Percentiles rank a stretch among this genome's conserved stretches.
Evolutionary conservation across 2,329 filamentous ascomycete species (phyloP).

Genomic region (Colletotrichum endophyticum): DNA sequence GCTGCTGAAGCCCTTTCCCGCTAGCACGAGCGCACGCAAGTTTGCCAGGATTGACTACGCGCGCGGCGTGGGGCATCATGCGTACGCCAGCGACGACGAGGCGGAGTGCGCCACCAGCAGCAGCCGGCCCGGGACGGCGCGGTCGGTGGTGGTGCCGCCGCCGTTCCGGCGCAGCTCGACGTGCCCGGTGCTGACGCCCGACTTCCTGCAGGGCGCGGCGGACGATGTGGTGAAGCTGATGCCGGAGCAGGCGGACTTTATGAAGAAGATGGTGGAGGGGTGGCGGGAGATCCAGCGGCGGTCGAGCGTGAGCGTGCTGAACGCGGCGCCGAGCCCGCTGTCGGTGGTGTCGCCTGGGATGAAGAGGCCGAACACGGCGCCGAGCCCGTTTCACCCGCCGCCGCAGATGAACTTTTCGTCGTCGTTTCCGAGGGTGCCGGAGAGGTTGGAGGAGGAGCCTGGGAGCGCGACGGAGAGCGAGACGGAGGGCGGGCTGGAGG

Average conservation of each 20-base stretch:
- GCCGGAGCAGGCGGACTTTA: slow-evolving; percentile 15
- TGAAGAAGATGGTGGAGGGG: slow-evolving; percentile 16
- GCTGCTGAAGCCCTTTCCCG: neutral
- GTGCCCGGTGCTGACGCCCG: slow-evolving; percentile 3
- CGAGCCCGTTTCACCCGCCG: neutral
- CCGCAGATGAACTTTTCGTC: slow-evolving; percentile 7
- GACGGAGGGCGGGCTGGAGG: neutral
- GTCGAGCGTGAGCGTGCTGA: neutral
- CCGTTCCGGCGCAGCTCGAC: slow-evolving; percentile 7
- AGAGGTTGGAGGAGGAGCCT: neutral
- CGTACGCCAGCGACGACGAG: neutral
- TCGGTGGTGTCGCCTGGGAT: neutral
- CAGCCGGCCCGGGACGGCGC: slow-evolving; percentile 1
- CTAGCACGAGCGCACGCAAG: neutral
- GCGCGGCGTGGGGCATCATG: neutral
- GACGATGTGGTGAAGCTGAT: slow-evolving; percentile 18
- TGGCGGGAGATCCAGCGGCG: slow-evolving; percentile 14
- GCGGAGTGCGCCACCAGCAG: neutral
- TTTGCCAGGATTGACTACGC: neutral
- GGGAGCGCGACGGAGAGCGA: neutral
- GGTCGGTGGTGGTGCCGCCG: neutral
- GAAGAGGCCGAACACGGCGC: slow-evolving; percentile 11
- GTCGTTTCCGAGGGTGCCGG: slow-evolving; percentile 5
- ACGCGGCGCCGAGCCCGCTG: neutral
- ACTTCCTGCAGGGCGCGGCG: slow-evolving; percentile 10